Conservation (phyloP, 495 filamentous ascomycete genomes). For the Penicillium roqueforti region DNA sequence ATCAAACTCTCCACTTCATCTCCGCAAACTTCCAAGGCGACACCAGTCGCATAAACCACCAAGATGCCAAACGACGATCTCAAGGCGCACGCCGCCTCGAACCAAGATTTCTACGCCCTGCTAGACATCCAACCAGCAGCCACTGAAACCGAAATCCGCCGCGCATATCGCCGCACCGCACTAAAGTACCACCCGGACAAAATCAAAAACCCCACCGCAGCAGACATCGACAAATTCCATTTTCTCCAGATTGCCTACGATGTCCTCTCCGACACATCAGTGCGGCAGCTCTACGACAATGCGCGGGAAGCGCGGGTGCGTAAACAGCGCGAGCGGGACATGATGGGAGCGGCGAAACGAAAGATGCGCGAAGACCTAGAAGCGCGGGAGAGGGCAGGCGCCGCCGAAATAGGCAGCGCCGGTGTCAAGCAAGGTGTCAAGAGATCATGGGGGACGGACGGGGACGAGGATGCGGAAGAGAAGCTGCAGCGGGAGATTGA, state of each 20-base stretch:
- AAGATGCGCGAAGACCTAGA: slow-evolving; percentile 77
- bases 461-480: slow-evolving; percentile 52
- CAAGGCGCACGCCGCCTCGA: slow-evolving; percentile 51
- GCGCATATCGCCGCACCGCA: slow-evolving; percentile 82
- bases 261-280: slow-evolving; percentile 59
- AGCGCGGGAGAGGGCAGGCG: slow-evolving; percentile 50
- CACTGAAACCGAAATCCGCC: slow-evolving; percentile 68
- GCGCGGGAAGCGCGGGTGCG: slow-evolving; percentile 58
- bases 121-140: slow-evolving; percentile 63
- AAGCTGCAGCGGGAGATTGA: slow-evolving; percentile 57
- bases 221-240: slow-evolving; percentile 68
- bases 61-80: slow-evolving; percentile 50
- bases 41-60: slow-evolving; percentile 7
- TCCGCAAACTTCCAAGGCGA: not conserved
- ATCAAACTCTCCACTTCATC: not conserved
- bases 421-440: slow-evolving; percentile 38
- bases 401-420: slow-evolving; percentile 16
- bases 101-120: slow-evolving; percentile 80
- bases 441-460: slow-evolving; percentile 39
- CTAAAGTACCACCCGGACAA: slow-evolving; percentile 90
- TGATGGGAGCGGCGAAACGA: slow-evolving; percentile 61
- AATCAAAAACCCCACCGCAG: slow-evolving; percentile 52
- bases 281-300: slow-evolving; percentile 65
- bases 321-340: slow-evolving; percentile 58
- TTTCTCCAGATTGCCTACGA: slow-evolving; percentile 69